phyloP scores from a whole-genome alignment of 2,329 filamentous ascomycete genomes.

The Phyllosticta paracitricarpa region DNA sequence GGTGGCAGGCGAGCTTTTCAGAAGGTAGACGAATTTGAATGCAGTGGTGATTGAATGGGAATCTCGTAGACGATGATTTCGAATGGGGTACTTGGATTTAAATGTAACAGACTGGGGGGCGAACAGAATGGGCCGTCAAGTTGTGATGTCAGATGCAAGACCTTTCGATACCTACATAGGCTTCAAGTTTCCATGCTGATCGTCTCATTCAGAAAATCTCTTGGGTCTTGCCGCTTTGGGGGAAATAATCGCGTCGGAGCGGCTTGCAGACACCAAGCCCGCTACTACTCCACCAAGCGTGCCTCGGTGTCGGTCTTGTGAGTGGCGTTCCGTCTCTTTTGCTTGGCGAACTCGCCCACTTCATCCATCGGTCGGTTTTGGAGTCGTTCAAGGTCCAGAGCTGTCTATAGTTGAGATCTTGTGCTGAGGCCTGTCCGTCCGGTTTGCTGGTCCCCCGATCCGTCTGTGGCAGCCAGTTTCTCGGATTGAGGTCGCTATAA shows the following conservation, averaged over 20 bases:
- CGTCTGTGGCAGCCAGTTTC: no score
- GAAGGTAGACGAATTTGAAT: not conserved
- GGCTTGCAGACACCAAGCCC: no score
- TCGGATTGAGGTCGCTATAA: no score
- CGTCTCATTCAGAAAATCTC: not conserved
- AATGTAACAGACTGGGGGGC: no score
- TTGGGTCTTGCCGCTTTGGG: not conserved
- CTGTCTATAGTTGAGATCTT: no score
- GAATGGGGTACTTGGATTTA: not conserved
- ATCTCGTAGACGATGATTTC: not conserved
- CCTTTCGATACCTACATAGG: no score
- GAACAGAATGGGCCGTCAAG: no score
- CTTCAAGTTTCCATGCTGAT: no score
- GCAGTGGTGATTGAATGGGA: not conserved
- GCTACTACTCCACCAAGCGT: not conserved
- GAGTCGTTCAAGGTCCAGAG: no score
- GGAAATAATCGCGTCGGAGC: not conserved
- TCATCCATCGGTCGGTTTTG: not conserved
- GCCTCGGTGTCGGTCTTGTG: not conserved
- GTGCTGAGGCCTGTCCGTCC: no score
- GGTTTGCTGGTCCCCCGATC: no score
- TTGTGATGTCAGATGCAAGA: no score
- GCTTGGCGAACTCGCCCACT: not conserved
- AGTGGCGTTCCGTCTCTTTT: not conserved
- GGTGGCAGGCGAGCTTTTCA: not conserved